Conservation (phyloP, 1,284 basidiomycete species). For the Trichosporon sp. region DNA sequence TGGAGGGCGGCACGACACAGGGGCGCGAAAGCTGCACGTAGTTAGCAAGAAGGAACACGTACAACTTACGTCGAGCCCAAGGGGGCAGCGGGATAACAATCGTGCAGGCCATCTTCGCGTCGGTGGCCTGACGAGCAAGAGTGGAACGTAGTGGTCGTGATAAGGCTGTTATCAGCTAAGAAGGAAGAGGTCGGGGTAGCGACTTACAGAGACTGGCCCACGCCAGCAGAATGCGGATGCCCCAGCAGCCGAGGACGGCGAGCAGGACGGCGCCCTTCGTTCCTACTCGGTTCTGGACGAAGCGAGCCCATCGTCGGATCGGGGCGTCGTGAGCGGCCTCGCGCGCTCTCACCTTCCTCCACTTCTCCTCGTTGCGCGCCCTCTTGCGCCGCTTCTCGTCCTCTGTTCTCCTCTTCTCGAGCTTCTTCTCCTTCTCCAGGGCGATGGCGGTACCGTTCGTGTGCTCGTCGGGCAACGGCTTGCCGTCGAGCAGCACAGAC, state of each 20-base stretch:
- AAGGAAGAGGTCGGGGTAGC: no score
- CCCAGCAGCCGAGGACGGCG: conserved; percentile 2
- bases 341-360: conserved; percentile 21
- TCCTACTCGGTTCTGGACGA: conserved; percentile 4
- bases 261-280: conserved; percentile 3
- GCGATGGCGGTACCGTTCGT: background rate
- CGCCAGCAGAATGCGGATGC: conserved; percentile 13
- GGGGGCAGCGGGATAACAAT: background rate
- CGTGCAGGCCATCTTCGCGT: background rate
- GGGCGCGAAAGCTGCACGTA: background rate
- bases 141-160: background rate
- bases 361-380: conserved; percentile 20
- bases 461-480: background rate
- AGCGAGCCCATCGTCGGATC: conserved; percentile 15
- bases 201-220: conserved; percentile 15
- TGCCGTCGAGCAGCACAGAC: background rate
- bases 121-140: background rate
- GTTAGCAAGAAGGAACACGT: background rate
- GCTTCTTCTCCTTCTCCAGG: background rate
- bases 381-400: conserved; percentile 13
- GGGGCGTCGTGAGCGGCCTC: conserved; percentile 23
- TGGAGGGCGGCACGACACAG: background rate
- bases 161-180: background rate
- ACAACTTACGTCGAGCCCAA: background rate
- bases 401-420: background rate